These are phyloP conservation scores for Cercospora berteroae DNA, from an alignment of 2,329 filamentous ascomycete genomes.

Conservation along the genomic window DNA sequence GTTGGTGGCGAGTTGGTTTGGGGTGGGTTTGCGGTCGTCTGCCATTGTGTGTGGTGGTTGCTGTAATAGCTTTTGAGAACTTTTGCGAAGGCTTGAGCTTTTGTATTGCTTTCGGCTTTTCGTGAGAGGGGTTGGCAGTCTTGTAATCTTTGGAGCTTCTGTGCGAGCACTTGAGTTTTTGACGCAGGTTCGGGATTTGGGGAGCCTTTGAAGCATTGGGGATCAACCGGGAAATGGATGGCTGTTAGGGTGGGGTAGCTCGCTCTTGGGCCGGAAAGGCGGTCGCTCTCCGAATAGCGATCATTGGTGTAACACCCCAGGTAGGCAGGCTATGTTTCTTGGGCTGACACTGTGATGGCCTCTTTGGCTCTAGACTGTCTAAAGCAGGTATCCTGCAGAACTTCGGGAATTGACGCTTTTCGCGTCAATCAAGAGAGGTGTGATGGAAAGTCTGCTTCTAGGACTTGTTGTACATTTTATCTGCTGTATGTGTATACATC, in stretches of 20 bases:
- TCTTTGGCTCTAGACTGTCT: not conserved
- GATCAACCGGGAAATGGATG: not conserved
- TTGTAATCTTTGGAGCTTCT: not conserved
- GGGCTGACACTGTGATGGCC: not conserved
- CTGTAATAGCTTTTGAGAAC: not conserved
- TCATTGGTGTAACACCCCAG: not conserved
- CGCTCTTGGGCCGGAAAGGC: not conserved
- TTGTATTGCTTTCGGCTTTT: not conserved
- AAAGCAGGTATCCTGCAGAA: not conserved
- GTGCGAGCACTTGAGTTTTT: not conserved
- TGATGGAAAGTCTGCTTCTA: not conserved
- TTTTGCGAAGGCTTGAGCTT: not conserved
- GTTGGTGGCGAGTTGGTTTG: conserved; percentile 32
- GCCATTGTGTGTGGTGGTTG: conserved; percentile 8
- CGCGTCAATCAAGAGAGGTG: not conserved
- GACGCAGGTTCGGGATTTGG: not conserved
- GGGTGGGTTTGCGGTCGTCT: conserved; percentile 30
- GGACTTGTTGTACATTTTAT: not conserved
- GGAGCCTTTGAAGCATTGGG: conserved; percentile 1
- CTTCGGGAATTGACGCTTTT: not conserved
- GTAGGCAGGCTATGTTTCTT: not conserved
- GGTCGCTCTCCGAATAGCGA: not conserved
- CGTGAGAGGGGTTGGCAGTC: not conserved
- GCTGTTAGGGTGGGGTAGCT: conserved; percentile 3
- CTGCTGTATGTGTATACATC: not conserved